Base-by-base conservation (phyloP, 2,329 filamentous ascomycete species). In the Fusarium caatingaense region DNA sequence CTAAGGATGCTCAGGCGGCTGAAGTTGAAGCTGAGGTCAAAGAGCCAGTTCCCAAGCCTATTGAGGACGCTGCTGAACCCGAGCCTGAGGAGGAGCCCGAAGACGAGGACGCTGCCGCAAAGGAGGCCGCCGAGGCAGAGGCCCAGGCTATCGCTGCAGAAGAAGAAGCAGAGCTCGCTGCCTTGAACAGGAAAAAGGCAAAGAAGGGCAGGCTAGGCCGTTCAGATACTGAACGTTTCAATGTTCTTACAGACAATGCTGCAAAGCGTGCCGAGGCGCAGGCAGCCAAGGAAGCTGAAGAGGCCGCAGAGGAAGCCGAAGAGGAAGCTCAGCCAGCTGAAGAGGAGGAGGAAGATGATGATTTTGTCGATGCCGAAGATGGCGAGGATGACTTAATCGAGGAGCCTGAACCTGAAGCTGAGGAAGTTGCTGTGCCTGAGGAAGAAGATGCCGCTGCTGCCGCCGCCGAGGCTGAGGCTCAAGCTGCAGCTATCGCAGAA, bases 111-210 rank as follows among this genome's bases (percentile, higher is more conserved):
- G 67, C 71, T 21, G 77, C 68, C 30, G 69, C 61, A 11, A 41
- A 54, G 40, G 65, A 67, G 30, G 69, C 66, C 16, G 60, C 76
- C 2, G 77, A 77, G 25, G 73, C 73, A 8, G 77, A 80, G 46
- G 78, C 76, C 30, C 73, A 72, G 13, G 74, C 76, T 54, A 71
- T 71, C 13, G 62, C 59, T 16, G 61, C 45, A 28, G 61, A 64
- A n/a, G 73, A 65, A 60, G 74, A 79, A 53, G 71, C 73, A 23
- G 79, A 82, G 44, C 73, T 81, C 18, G 78, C 74, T n/a, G 73
- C 74, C 2, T 72, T 83, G 8, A 82, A 80, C 41, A 79, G 80
- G 34, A 86, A 84, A 73, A 86, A 72, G 44, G 67, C 60, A 5
- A 75, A 55, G 42, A 73, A 64, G 46, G 72, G 72, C 21, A 75